Base-by-base conservation (phyloP, 1,284 basidiomycete species). In the Takashimella tepidaria region DNA sequence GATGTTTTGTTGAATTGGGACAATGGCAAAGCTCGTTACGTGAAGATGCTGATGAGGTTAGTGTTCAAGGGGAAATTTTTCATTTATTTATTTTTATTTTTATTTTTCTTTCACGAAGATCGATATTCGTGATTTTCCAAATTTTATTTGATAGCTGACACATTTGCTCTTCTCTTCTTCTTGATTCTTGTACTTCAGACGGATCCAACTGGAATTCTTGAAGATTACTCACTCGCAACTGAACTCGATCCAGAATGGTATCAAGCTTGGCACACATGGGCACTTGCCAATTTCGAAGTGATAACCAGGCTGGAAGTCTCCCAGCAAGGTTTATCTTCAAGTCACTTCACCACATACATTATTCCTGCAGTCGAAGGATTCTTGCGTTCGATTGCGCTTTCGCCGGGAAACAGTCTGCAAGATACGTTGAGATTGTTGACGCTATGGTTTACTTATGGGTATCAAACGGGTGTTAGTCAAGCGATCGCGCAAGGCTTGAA, bases 241-340 rank as follows among this genome's bases (percentile, higher is more conserved):
- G 87, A 91, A 69, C 90, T 92, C 59, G 96, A 98, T 72, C 83
- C 87, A 5, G 81, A 82, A 41, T 98, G 95, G 95, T 98, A 98
- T 77, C 97, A 98, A 75, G 96, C 95, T 16, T 98, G 95, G 95
- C 95, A 98, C 72, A 93, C 92, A 0, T 98, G 93, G 92, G 95
- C 96, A 5, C 78, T 98, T 55, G 88, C 92, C 11, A 98, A 98
- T 73, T 96, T 96, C 62, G 92, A 98, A 60, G 90, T 98, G 57
- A 87, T 98, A 55, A 81, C 82, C n/a, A 83, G 86, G 64, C 77
- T 92, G 58, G 90, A 95, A 70, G 81, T 77, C 49, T 83, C 86
- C 62, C 82, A 83, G 61, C 77, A 80, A n/a, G 87, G 88, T 50
- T 74, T 88, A n/a, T 83, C 84, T 1, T 82, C 84, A 12, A 82